Percentiles rank a stretch among this genome's conserved stretches.
Conservation (phyloP, 331 rosid genomes). For the Quercus lobata region DNA sequence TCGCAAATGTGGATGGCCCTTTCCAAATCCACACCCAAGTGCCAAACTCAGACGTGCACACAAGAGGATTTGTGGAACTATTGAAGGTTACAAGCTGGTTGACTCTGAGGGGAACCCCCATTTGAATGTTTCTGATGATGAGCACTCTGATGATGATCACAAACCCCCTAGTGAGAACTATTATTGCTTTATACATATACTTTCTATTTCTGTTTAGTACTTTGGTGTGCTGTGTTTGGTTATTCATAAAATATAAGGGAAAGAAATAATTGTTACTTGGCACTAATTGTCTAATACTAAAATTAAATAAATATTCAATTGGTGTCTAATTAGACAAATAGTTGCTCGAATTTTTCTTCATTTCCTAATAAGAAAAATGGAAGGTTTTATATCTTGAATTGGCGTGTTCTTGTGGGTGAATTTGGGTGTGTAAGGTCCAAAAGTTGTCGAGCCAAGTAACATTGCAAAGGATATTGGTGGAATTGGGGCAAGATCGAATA, state of each 20-base stretch:
- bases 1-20: conserved; percentile 82
- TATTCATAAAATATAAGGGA: not conserved
- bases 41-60: conserved; percentile 82
- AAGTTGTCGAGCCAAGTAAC: conserved; percentile 21
- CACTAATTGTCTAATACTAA: not conserved
- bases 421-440: conserved; percentile 42
- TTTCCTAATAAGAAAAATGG: not conserved
- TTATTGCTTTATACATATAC: not conserved
- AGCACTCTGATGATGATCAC: conserved; percentile 45
- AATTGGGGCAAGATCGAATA: conserved; percentile 21
- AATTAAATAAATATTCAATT: no score
- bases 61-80: conserved; percentile 85
- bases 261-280: not conserved
- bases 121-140: conserved; percentile 54
- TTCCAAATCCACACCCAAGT: conserved; percentile 87
- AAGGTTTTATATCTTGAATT: not conserved
- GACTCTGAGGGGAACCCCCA: conserved; percentile 33
- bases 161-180: conserved; percentile 40
- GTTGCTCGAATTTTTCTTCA: not conserved
- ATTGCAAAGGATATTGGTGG: conserved; percentile 30
- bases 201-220: not conserved
- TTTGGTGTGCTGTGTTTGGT: conserved; percentile 1
- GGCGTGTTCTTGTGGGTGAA: conserved; percentile 10
- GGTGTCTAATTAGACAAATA: no score
- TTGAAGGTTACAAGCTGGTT: conserved; percentile 54